Evolutionary conservation across 176 grass and related monocot species (phyloP).

Genomic region (Bolboschoenus planiculmis): DNA sequence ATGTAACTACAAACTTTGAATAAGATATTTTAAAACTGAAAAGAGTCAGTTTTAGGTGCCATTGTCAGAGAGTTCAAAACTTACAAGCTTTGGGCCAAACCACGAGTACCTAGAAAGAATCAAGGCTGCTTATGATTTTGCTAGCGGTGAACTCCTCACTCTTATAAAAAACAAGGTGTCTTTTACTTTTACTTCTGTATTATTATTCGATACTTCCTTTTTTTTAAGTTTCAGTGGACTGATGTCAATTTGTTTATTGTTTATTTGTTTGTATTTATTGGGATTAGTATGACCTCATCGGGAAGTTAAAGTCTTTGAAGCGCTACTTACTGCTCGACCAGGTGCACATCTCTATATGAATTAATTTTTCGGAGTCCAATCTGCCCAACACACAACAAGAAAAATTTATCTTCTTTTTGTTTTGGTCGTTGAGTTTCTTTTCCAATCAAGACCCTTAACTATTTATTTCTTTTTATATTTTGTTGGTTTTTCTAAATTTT

Average conservation of each 20-base stretch:
- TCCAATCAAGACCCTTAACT: background rate
- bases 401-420: no score
- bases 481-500: background rate
- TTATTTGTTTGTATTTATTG: background rate
- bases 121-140: conserved; percentile 98
- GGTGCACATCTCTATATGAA: conserved; percentile 25
- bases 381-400: no score
- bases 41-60: conserved; percentile 40
- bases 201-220: background rate
- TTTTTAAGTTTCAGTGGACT: background rate
- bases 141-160: conserved; percentile 76
- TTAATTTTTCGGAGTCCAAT: background rate
- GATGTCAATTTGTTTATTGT: background rate
- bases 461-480: background rate
- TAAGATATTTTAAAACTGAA: background rate
- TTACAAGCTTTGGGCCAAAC: conserved; percentile 80
- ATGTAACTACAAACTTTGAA: background rate
- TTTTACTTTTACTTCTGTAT: background rate
- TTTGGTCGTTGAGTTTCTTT: conserved; percentile 13
- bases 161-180: conserved; percentile 94
- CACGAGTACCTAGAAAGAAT: conserved; percentile 98
- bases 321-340: conserved; percentile 91
- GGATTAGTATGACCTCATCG: conserved; percentile 69
- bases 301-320: conserved; percentile 90
- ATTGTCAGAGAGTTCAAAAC: conserved; percentile 91